Conservation (phyloP, 1,284 basidiomycete species). For the Cutaneotrichosporon sp. region DNA sequence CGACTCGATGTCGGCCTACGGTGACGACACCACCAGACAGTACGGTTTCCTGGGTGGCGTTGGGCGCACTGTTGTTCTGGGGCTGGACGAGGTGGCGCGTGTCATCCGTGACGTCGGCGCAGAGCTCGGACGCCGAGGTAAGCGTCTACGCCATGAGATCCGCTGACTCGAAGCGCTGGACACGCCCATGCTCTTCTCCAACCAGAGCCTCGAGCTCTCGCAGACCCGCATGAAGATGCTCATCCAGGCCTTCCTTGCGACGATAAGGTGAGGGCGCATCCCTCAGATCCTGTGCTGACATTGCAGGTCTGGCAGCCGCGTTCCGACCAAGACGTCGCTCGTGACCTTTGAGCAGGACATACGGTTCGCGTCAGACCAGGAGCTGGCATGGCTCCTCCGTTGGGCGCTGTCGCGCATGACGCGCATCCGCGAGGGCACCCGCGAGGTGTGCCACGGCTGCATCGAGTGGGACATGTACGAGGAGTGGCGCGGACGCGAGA, state of each 20-base stretch:
- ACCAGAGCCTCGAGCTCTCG: constrained; percentile 78
- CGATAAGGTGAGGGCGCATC: constrained; percentile 34
- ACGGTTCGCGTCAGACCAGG: constrained; percentile 75
- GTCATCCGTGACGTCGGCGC: constrained; percentile 69
- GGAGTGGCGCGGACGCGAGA: constrained; percentile 73
- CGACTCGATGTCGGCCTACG: constrained; percentile 34
- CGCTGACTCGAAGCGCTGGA: constrained; percentile 62
- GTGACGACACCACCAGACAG: constrained; percentile 28
- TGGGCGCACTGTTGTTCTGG: constrained; percentile 58
- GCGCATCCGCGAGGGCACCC: constrained; percentile 54
- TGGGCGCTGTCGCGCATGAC: constrained; percentile 79
- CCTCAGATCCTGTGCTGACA: neutral
- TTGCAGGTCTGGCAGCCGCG: constrained; percentile 6
- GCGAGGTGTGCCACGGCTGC: constrained; percentile 67
- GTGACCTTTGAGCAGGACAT: constrained; percentile 71
- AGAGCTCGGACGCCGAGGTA: constrained; percentile 67
- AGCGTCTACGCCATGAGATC: constrained; percentile 12
- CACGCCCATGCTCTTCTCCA: constrained; percentile 85
- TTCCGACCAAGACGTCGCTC: constrained; percentile 32
- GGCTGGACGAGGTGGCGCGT: constrained; percentile 69
- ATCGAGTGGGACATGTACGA: constrained; percentile 76
- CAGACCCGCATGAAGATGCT: constrained; percentile 69
- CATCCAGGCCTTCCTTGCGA: constrained; percentile 68
- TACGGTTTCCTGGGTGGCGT: constrained; percentile 46
- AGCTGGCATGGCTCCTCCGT: constrained; percentile 79